Percentiles rank a stretch among this genome's conserved stretches.
These are phyloP conservation scores for Porcisia hertigi DNA, from an alignment of 208 protist genomes.

Conservation along the genomic window DNA sequence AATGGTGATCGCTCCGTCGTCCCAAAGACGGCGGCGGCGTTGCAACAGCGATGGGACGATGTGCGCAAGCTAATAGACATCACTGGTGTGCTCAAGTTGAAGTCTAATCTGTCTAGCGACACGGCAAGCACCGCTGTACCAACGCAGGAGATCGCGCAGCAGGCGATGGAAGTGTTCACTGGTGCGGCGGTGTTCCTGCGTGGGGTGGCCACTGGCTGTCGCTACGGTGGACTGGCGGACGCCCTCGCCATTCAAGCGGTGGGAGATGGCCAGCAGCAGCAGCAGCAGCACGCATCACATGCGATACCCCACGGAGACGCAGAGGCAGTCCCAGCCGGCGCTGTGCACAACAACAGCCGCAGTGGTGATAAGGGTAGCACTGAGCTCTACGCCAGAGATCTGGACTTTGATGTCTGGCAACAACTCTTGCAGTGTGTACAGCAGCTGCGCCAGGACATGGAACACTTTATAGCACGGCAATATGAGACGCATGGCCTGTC, in stretches of 20 bases:
- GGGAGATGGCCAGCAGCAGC: conserved; percentile 23
- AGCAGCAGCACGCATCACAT: neutral
- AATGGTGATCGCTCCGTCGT: neutral
- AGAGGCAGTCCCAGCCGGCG: neutral
- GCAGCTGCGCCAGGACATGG: conserved; percentile 66
- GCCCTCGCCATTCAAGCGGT: conserved; percentile 43
- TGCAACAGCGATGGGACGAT: conserved; percentile 72
- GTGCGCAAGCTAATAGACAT: conserved; percentile 50
- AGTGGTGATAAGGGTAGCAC: neutral
- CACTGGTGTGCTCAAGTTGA: conserved; percentile 34
- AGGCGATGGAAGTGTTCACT: conserved; percentile 82
- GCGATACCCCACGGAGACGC: neutral
- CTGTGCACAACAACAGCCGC: neutral
- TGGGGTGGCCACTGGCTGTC: conserved; percentile 58
- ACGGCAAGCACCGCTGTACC: neutral
- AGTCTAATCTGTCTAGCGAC: neutral
- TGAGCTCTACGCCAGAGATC: conserved; percentile 38
- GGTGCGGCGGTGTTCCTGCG: conserved; percentile 75
- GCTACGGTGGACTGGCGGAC: conserved; percentile 46
- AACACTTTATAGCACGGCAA: conserved; percentile 61
- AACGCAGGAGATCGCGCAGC: conserved; percentile 23
- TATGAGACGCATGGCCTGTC: conserved; percentile 20
- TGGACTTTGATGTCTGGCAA: conserved; percentile 59
- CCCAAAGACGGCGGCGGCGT: conserved; percentile 48
- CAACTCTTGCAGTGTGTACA: conserved; percentile 46